A percentile compares a stretch with the other conserved stretches of the same genome.
phyloP scores from a whole-genome alignment of 768 basidiomycete genomes.

The Fomitopsis pulvina region DNA sequence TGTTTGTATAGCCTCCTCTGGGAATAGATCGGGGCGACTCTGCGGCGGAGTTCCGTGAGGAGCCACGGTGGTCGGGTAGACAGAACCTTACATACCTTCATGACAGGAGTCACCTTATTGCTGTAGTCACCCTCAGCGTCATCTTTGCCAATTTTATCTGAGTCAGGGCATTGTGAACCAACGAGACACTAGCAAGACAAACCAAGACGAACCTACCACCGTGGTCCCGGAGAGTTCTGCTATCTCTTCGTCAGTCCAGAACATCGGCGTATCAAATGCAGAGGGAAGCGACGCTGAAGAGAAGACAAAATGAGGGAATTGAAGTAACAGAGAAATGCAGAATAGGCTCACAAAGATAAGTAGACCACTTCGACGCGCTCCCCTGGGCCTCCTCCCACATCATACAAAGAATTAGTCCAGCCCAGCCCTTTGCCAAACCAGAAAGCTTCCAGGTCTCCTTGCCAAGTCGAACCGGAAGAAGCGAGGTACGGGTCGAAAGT shows the following conservation, averaged over 20 bases:
- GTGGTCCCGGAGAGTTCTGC: constrained; percentile 73
- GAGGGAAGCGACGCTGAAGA: constrained; percentile 57
- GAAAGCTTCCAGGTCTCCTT: constrained; percentile 54
- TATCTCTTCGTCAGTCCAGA: constrained; percentile 77
- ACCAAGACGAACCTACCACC: constrained; percentile 63
- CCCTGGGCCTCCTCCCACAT: constrained; percentile 87
- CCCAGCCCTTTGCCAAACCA: constrained; percentile 70
- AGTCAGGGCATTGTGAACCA: not conserved
- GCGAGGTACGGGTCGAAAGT: constrained; percentile 73
- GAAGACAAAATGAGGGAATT: not conserved
- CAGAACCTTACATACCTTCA: constrained; percentile 45
- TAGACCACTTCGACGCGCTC: constrained; percentile 54
- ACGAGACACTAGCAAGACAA: not conserved
- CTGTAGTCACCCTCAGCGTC: constrained; percentile 73
- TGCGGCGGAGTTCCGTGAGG: constrained; percentile 21
- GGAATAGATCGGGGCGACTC: constrained; percentile 72
- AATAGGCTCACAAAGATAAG: constrained; percentile 56
- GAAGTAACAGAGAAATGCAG: not conserved
- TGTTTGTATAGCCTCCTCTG: constrained; percentile 31
- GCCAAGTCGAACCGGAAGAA: constrained; percentile 55
- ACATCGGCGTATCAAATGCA: constrained; percentile 87
- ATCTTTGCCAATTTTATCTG: constrained; percentile 83
- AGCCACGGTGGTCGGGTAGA: not conserved
- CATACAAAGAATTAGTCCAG: constrained; percentile 84
- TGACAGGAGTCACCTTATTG: constrained; percentile 60